Evolutionary conservation across 495 filamentous ascomycete genomes (phyloP).

Genomic region (Penicillium atrosanguineum): DNA sequence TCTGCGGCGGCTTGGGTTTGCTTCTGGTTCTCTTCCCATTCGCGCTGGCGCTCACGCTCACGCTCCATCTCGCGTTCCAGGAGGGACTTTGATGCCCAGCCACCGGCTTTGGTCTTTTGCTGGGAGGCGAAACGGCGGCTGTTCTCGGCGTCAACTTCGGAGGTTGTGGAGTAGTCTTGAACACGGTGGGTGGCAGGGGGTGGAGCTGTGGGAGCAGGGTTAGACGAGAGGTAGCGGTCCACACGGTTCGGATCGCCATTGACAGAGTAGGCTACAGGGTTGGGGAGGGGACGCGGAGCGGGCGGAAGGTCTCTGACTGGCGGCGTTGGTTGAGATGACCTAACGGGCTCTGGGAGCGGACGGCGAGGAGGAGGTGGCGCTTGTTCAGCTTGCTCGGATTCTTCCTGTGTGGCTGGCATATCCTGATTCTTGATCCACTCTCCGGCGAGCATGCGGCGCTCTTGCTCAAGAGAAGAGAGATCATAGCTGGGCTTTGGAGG

Average conservation of each 20-base stretch:
- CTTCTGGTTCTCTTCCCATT: constrained; percentile 93
- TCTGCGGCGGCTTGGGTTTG: constrained; percentile 59
- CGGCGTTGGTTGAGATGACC: constrained; percentile 15
- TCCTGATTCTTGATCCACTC: constrained; percentile 62
- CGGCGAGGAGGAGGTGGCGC: constrained; percentile 38
- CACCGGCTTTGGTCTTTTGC: constrained; percentile 67
- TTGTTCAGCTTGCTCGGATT: constrained; percentile 21
- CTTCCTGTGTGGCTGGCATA: constrained; percentile 19
- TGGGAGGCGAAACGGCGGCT: constrained; percentile 61
- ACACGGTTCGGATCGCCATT: constrained; percentile 31
- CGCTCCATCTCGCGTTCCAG: constrained; percentile 95
- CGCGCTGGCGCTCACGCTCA: constrained; percentile 85
- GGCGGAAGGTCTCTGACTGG: constrained; percentile 20
- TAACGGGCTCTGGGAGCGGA: constrained; percentile 37
- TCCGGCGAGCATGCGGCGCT: constrained; percentile 68
- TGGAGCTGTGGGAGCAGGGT: constrained; percentile 43
- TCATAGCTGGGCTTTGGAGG: constrained; percentile 57
- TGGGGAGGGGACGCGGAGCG: constrained; percentile 32
- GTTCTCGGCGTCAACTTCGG: constrained; percentile 69
- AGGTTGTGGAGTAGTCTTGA: constrained; percentile 56
- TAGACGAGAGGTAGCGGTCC: constrained; percentile 50
- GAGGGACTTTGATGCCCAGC: constrained; percentile 76
- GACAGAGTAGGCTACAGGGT: constrained; percentile 28
- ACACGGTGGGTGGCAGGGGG: constrained; percentile 41
- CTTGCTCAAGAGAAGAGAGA: constrained; percentile 70